A percentile compares a stretch with the other conserved stretches of the same genome.
phyloP scores from a whole-genome alignment of 169 alveolate genomes.

The Plasmodium vivax region DNA sequence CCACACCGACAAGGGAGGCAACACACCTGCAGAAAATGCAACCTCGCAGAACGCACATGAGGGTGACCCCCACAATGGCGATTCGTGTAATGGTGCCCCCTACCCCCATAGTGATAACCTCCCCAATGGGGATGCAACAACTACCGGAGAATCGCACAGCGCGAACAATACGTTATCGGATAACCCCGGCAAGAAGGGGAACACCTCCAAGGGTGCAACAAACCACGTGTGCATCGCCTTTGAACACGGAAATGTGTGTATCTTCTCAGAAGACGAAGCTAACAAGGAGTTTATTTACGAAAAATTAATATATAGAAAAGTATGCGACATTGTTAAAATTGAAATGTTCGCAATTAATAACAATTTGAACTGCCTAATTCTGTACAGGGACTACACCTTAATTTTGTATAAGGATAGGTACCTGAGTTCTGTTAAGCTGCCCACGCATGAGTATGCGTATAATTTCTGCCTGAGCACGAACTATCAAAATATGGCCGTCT shows the following conservation, averaged over 20 bases:
- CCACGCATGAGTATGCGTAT: slow-evolving; percentile 54
- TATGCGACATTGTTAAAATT: slow-evolving; percentile 64
- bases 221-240: slow-evolving; percentile 71
- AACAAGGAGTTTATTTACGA: slow-evolving; percentile 40
- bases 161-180: background rate
- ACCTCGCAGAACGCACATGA: background rate
- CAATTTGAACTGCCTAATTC: slow-evolving; percentile 28
- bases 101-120: background rate
- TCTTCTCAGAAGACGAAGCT: slow-evolving; percentile 41
- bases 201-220: background rate
- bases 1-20: background rate
- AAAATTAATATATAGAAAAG: slow-evolving; percentile 69
- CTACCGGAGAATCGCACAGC: background rate
- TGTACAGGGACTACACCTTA: slow-evolving; percentile 55
- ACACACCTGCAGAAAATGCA: background rate
- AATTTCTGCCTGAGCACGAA: slow-evolving; percentile 68
- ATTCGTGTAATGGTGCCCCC: background rate
- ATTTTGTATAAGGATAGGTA: slow-evolving; percentile 39
- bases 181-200: background rate
- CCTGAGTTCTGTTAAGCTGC: slow-evolving; percentile 28
- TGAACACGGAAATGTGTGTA: slow-evolving; percentile 75
- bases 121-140: background rate
- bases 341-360: slow-evolving; percentile 24
- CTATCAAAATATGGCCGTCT: slow-evolving; percentile 62
- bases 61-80: background rate